These are phyloP conservation scores for Hibiscus tridactylites DNA, from an alignment of 345 rosid species.

Conservation along the genomic window DNA sequence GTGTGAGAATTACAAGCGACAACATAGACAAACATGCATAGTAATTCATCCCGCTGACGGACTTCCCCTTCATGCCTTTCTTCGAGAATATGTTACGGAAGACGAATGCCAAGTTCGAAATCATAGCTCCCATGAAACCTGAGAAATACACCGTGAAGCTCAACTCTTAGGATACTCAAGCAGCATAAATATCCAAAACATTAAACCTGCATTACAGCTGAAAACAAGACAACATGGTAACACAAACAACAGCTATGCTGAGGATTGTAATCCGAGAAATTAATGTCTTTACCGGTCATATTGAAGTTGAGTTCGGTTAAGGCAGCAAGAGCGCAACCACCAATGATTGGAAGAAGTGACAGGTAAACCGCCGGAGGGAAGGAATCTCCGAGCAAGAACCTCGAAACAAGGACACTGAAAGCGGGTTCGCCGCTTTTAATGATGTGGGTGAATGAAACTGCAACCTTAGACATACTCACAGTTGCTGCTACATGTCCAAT, in stretches of 20 bases:
- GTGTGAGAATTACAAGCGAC: conserved; percentile 82
- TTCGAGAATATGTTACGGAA: conserved; percentile 93
- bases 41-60: conserved; percentile 99
- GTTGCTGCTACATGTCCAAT: conserved; percentile 99
- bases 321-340: conserved; percentile 97
- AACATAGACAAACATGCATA: conserved; percentile 91
- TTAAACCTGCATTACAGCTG: background rate
- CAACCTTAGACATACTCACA: conserved; percentile 99
- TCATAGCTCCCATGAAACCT: conserved; percentile 99
- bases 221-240: background rate
- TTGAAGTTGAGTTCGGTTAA: conserved; percentile 97
- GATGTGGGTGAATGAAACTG: conserved; percentile 98
- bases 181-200: background rate
- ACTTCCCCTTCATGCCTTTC: conserved; percentile 95
- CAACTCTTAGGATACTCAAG: background rate
- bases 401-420: conserved; percentile 87
- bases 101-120: conserved; percentile 90
- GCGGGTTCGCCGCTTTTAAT: conserved; percentile 99
- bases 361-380: conserved; percentile 76
- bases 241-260: background rate
- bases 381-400: conserved; percentile 78
- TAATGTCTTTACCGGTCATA: conserved; percentile 57
- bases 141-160: conserved; percentile 14
- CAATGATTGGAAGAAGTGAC: conserved; percentile 85
- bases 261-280: background rate